Evolutionary conservation across 371 early-diverging fungal genomes (phyloP).

Genomic region (Mucor irregularis): DNA sequence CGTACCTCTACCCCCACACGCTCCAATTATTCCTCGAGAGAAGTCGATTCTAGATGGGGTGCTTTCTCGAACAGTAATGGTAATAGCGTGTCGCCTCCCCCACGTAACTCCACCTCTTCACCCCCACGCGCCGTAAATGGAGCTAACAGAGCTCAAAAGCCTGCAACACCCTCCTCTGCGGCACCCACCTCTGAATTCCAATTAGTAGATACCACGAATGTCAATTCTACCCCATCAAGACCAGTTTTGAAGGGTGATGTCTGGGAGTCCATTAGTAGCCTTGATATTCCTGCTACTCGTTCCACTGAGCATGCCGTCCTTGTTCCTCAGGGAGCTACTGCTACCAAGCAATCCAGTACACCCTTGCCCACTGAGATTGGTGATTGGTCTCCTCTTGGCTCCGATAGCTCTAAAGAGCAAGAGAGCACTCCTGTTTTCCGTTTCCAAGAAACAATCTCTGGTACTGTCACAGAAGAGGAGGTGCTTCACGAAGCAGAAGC

Average conservation of each 20-base stretch:
- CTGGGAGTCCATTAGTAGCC: background rate
- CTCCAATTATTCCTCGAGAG: background rate
- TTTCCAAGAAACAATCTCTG: background rate
- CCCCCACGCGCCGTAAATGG: background rate
- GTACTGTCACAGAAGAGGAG: background rate
- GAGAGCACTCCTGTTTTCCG: background rate
- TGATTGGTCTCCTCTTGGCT: background rate
- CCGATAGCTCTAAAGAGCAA: background rate
- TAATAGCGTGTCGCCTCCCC: background rate
- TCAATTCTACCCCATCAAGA: background rate
- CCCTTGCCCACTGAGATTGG: no score
- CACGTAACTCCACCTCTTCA: background rate
- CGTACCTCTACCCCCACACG: background rate
- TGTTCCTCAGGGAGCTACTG: background rate
- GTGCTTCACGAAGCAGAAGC: background rate
- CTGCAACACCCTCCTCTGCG: background rate
- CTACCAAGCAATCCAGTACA: no score
- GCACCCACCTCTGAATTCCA: background rate
- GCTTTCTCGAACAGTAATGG: no score
- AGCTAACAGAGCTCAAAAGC: background rate
- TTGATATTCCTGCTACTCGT: background rate
- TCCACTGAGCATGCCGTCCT: background rate
- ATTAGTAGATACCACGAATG: background rate
- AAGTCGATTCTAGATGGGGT: background rate
- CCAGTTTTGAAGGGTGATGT: background rate